Evolutionary conservation across 2,329 filamentous ascomycete species (phyloP).

Genomic region (Venturia aucupariae): DNA sequence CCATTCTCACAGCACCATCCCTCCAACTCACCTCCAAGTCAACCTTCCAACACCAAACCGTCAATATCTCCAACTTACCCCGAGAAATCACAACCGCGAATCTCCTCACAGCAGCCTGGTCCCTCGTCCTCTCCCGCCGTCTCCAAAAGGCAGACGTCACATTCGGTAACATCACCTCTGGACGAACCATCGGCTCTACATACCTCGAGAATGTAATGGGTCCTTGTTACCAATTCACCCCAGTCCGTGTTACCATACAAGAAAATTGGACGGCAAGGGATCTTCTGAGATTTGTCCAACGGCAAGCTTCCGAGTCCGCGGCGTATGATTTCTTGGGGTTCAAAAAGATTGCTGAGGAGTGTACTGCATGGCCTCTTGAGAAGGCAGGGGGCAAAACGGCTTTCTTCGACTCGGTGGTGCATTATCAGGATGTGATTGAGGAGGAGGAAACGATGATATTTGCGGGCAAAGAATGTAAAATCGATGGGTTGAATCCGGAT

Average conservation of each 20-base stretch:
- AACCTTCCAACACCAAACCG: conserved; percentile 27
- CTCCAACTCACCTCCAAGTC: conserved; percentile 20
- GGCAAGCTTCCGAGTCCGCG: conserved; percentile 26
- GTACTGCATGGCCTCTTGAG: conserved; percentile 24
- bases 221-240: conserved; percentile 59
- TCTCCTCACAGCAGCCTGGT: conserved; percentile 59
- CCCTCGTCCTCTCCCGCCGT: conserved; percentile 50
- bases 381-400: conserved; percentile 14
- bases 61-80: conserved; percentile 33
- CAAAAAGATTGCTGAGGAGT: conserved; percentile 26
- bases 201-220: conserved; percentile 50
- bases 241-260: conserved; percentile 50
- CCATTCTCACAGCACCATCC: conserved; percentile 15
- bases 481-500: conserved; percentile 51
- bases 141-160: conserved; percentile 47
- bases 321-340: conserved; percentile 30
- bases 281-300: conserved; percentile 28
- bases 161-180: conserved; percentile 58
- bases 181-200: conserved; percentile 50
- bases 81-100: conserved; percentile 54
- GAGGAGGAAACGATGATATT: conserved; percentile 50
- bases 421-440: conserved; percentile 34
- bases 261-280: conserved; percentile 34
- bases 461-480: conserved; percentile 22
- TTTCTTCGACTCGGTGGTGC: conserved; percentile 32